Percentiles rank a stretch among this genome's conserved stretches.
Conservation (phyloP, 2,329 filamentous ascomycete species). For the Epichloe scottii region DNA sequence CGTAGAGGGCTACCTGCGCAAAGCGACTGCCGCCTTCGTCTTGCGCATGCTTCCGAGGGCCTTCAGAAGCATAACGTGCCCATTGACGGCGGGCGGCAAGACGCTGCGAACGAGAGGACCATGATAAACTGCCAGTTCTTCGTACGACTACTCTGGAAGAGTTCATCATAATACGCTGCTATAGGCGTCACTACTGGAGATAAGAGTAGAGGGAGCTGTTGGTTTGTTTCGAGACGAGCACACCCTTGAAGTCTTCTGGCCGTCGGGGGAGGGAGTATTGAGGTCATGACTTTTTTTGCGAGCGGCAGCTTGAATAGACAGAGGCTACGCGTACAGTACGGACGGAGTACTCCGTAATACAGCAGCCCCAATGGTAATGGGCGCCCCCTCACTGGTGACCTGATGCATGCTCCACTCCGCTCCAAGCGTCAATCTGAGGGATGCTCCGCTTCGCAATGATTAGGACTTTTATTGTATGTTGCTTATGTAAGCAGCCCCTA, state of each 20-base stretch:
- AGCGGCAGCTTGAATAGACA: no score
- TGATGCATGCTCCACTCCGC: no score
- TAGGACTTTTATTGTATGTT: no score
- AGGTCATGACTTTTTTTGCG: conserved; percentile 1
- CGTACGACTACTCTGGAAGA: conserved; percentile 17
- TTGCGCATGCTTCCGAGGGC: conserved; percentile 9
- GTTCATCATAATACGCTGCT: conserved; percentile 16
- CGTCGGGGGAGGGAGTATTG: neutral
- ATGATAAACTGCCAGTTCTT: conserved; percentile 14
- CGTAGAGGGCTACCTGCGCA: conserved; percentile 10
- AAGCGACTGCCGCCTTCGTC: conserved; percentile 16
- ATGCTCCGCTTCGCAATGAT: no score
- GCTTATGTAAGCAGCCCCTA: no score
- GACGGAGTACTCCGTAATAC: no score
- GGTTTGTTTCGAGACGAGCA: neutral
- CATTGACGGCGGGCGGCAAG: conserved; percentile 17
- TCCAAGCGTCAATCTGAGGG: no score
- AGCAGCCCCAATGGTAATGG: no score
- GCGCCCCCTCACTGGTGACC: no score
- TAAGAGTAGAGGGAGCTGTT: neutral
- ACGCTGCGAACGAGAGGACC: conserved; percentile 12
- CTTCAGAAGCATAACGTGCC: conserved; percentile 16
- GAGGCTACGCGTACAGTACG: no score
- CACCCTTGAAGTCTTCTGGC: neutral
- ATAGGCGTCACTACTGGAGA: neutral